Base-by-base conservation (phyloP, 2,329 filamentous ascomycete species). In the Penicillium sp. region DNA sequence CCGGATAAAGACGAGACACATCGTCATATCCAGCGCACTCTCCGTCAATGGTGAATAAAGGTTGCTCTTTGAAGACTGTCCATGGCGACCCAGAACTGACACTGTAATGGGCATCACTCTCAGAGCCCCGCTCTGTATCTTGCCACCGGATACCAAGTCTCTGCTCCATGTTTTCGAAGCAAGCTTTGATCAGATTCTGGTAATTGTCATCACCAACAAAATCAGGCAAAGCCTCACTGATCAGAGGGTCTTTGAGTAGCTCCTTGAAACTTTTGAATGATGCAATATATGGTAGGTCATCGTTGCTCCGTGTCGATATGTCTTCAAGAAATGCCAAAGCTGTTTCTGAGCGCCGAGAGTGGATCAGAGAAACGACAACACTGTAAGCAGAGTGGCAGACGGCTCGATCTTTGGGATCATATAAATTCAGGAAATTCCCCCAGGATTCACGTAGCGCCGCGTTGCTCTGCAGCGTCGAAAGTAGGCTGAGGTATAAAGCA, bases 91-190 rank as follows among this genome's bases (percentile, higher is more conserved):
- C 41, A 5, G 51, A 44, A 6, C 30, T 32, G 10, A 54, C 29
- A 23, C 44, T 45, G 21, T 43, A 29, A 39, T 61, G 56, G 11
- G 39, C 18, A 9, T 51, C 50, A 10, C 35, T 26, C 6, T 49
- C 41, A 27, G 42, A 18, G 5, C 14, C 8, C 14, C 30, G 3
- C 3, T 36, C 3, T 4, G n/a, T 16, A 3, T 27, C 19, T 35
- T 53, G 27, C 62, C 64, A 67, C 25, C 34, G 44, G 7, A 64
- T 36, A 4, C 63, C 63, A n/a, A 66, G 43, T 32, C 51, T 54
- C 14, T 31, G 42, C 35, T 67, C 64, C 36, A 68, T 52, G 10
- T 50, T 27, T n/a, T 36, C 10, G 5, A 66, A 40, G 25, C 58
- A 48, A 15, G 13, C 14, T 21, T 58, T 33, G 17, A 68, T 47